Percentiles rank a stretch among this genome's conserved stretches.
Conservation (phyloP, 148 eudicot species). For the Nepenthes gracilis region DNA sequence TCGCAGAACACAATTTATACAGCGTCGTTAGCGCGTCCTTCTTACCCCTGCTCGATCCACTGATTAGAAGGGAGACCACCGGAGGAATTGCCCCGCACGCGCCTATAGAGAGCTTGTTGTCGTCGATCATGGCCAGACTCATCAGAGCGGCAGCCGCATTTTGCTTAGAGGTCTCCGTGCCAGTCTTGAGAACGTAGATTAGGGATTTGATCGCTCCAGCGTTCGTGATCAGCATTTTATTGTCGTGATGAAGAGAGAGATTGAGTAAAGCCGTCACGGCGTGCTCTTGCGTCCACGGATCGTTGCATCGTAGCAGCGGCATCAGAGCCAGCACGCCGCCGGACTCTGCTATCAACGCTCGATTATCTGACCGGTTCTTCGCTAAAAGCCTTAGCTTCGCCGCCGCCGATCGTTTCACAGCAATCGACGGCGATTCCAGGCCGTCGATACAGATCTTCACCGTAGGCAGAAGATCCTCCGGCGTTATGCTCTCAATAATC, state of each 20-base stretch:
- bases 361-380: slow-evolving; percentile 77
- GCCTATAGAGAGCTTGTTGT: slow-evolving; percentile 63
- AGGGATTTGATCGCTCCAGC: slow-evolving; percentile 55
- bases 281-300: slow-evolving; percentile 80
- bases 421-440: slow-evolving; percentile 39
- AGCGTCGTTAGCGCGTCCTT: slow-evolving; percentile 84
- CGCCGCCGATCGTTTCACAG: slow-evolving; percentile 66
- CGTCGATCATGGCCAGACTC: slow-evolving; percentile 61
- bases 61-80: slow-evolving; percentile 42
- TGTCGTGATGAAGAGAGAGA: slow-evolving; percentile 44
- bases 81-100: slow-evolving; percentile 89
- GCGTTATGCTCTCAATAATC: too few relatives aligned
- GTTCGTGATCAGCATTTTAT: slow-evolving; percentile 33
- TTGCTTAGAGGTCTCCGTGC: slow-evolving; percentile 76
- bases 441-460: slow-evolving; percentile 69
- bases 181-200: slow-evolving; percentile 67
- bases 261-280: slow-evolving; percentile 77
- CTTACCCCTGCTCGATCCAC: slow-evolving; percentile 60
- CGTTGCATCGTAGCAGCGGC: slow-evolving; percentile 45
- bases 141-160: slow-evolving; percentile 78
- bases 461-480: slow-evolving; percentile 76
- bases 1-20: slow-evolving; percentile 59
- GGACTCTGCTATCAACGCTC: slow-evolving; percentile 68
- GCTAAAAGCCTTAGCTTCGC: slow-evolving; percentile 72
- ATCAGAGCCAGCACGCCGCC: slow-evolving; percentile 66